phyloP scores from a whole-genome alignment of 2,329 filamentous ascomycete species.

The Alternaria arborescens region DNA sequence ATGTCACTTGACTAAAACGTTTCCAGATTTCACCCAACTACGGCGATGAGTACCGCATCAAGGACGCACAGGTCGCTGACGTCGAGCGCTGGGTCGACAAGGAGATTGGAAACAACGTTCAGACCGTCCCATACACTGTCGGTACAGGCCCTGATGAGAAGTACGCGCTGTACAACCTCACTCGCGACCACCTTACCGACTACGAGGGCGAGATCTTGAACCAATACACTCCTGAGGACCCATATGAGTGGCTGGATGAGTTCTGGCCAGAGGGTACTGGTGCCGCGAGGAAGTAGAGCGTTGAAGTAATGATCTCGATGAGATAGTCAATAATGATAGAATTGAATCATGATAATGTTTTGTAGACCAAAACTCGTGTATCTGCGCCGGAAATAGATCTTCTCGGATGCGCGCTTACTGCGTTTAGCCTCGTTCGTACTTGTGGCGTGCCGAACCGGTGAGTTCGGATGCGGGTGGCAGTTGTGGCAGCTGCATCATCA shows the following conservation, averaged over 20 bases:
- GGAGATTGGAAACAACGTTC: conserved; percentile 39
- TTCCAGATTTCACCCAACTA: conserved; percentile 34
- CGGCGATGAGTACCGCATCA: conserved; percentile 37
- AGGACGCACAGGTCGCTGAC: conserved; percentile 29
- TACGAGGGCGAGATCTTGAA: conserved; percentile 30
- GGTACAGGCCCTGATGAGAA: conserved; percentile 39
- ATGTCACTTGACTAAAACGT: neutral
- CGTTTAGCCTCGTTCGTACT: neutral
- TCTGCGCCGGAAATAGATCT: neutral
- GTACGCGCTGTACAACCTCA: conserved; percentile 37
- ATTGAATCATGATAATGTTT: neutral
- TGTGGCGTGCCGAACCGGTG: neutral
- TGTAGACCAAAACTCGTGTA: neutral
- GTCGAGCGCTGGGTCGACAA: conserved; percentile 35
- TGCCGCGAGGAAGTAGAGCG: neutral
- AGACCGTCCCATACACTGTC: conserved; percentile 37
- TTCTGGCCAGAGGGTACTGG: conserved; percentile 28
- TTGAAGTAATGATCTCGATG: neutral
- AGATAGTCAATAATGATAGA: neutral
- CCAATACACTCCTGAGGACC: conserved; percentile 30
- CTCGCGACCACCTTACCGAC: conserved; percentile 32
- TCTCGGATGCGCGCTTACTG: neutral
- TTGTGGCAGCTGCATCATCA: no score
- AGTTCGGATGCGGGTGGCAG: neutral
- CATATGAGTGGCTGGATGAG: conserved; percentile 33